Evolutionary conservation across 129 eudicot species (phyloP).

Genomic region (Rutidosis leptorrhynchoides): DNA sequence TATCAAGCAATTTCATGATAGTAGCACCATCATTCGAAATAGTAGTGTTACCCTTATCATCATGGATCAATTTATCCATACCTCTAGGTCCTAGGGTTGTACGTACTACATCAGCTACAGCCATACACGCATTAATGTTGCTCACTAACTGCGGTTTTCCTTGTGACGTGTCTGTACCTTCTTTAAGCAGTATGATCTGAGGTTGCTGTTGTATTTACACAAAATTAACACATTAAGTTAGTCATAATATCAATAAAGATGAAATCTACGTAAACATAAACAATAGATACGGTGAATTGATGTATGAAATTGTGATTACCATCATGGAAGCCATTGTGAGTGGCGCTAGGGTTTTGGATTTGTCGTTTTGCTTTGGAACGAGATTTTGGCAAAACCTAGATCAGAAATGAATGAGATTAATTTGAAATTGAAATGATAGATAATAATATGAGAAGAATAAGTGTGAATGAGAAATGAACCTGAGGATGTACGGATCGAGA

Average conservation of each 20-base stretch:
- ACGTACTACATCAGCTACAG: conserved; percentile 90
- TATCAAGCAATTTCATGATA: conserved; percentile 95
- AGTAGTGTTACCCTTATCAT: conserved; percentile 92
- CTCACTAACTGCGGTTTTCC: conserved; percentile 91
- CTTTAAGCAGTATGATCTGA: conserved; percentile 89
- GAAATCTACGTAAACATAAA: neutral
- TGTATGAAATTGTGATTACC: conserved; percentile 24
- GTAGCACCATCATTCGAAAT: conserved; percentile 97
- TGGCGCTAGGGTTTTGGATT: conserved; percentile 18
- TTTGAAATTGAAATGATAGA: neutral
- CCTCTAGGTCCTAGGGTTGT: conserved; percentile 98
- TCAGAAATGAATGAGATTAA: neutral
- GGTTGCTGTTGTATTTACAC: conserved; percentile 65
- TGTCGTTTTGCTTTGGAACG: neutral
- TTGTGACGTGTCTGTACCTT: conserved; percentile 97
- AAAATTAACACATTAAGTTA: neutral
- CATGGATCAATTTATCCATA: conserved; percentile 97
- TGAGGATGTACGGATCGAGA: neutral
- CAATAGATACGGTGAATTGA: neutral
- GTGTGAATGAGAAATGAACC: neutral
- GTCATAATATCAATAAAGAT: neutral
- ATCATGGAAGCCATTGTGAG: conserved; percentile 37
- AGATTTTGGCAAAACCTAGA: neutral
- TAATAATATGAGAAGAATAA: no score
- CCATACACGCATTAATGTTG: conserved; percentile 91